phyloP scores from a whole-genome alignment of 257 asterid genomes.

The Solanum boliviense region DNA sequence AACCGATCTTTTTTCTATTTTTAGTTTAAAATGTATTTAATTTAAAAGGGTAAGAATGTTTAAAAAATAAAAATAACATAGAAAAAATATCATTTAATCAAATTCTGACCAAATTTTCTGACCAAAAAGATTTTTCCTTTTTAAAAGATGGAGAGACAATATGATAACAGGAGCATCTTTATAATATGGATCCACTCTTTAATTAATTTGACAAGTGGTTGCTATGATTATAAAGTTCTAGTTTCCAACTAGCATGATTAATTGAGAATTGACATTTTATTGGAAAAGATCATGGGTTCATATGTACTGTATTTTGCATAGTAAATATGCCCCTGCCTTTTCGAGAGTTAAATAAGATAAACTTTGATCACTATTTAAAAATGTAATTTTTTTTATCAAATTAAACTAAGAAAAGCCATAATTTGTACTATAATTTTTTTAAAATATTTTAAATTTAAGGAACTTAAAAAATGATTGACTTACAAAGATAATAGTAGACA shows the following conservation, averaged over 20 bases:
- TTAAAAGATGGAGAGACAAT: neutral
- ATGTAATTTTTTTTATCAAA: neutral
- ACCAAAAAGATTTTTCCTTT: too few relatives aligned
- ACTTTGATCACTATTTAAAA: neutral
- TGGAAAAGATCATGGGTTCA: neutral
- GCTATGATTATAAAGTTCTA: neutral
- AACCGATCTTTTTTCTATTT: too few relatives aligned
- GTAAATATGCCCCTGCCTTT: neutral
- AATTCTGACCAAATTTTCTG: too few relatives aligned
- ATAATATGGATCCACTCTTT: neutral
- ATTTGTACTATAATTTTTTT: neutral
- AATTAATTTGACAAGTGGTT: neutral
- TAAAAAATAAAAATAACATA: too few relatives aligned
- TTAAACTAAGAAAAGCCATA: neutral
- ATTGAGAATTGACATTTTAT: neutral
- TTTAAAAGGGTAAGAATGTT: too few relatives aligned
- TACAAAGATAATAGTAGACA: neutral
- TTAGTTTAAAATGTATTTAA: too few relatives aligned
- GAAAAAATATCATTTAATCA: too few relatives aligned
- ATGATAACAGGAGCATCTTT: neutral
- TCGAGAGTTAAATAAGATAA: neutral
- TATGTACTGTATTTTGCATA: neutral
- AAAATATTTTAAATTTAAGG: neutral
- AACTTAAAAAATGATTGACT: neutral
- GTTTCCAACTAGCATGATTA: neutral